Base-by-base conservation (phyloP, 2,329 filamentous ascomycete species). In the Aspergillus novoparasiticus region DNA sequence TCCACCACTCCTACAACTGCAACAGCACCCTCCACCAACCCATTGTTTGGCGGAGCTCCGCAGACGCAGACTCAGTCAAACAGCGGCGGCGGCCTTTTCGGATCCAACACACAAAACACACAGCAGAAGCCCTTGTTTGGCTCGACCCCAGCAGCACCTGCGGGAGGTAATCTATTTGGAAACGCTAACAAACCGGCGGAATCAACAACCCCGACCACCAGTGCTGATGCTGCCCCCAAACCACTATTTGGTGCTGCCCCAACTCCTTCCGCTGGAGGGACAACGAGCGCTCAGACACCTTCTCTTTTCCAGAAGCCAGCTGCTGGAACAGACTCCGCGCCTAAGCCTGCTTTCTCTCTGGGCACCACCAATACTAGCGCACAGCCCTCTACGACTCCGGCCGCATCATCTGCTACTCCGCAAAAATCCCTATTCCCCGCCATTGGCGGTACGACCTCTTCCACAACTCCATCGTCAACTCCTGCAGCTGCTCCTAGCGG, bases 401-500 rank as follows among this genome's bases (percentile, higher is more conserved):
- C 71, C 23, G 62, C 74, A 45, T 73, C 76, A 36, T 68, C 72
- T 32, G 68, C 75, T 30, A 74, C 75, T 41, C 73, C 75, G 16
- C 73, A 76, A 65, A 77, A 77, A 60, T 66, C 75, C 48, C 59
- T 73, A n/a, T 78, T 78, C 64, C 70, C 73, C 30, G 34, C 59
- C 50, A 57, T 74, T 28, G 74, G 74, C 10, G 69, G 68, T 23
- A 59, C 74, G 36, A 69, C 76, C 55, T 69, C 75, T 6, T 73
- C 75, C 3, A 67, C 73, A 62, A 68, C 73, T 19, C 69, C 71
- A 28, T 75, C 75, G 12, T 69, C 74, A 23, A 75, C 75, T 14
- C 72, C 75, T 19, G 71, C 74, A 14, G 64, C 73, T 32, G 71
- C 75, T 65, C 67, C 75, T 41, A 62, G 66, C 36, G 67, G 69